Percentiles rank a stretch among this genome's conserved stretches.
Evolutionary conservation across 140 eudicot genomes (phyloP).

Genomic region (Ambrosia hybrid): DNA sequence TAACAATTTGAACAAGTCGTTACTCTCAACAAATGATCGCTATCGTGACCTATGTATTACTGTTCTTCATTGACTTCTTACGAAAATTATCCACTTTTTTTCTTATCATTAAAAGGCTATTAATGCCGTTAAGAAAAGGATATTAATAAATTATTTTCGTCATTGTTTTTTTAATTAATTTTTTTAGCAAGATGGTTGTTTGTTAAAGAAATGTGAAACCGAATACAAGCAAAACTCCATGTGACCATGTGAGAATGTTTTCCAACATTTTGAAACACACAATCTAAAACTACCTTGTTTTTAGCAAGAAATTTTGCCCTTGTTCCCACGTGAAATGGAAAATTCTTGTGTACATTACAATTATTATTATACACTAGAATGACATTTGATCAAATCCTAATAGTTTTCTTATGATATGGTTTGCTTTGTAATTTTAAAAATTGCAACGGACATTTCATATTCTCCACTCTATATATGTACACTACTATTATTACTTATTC

Average conservation of each 20-base stretch:
- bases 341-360: background rate
- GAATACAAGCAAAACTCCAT: conserved; percentile 16
- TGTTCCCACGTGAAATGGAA: conserved; percentile 23
- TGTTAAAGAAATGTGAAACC: conserved; percentile 13
- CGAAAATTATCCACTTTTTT: background rate
- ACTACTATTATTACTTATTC: no score
- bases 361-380: no score
- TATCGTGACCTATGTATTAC: no score
- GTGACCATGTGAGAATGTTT: conserved; percentile 34
- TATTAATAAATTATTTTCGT: background rate
- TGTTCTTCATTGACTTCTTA: background rate
- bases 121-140: no score
- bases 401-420: no score
- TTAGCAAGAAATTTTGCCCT: conserved; percentile 18
- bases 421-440: no score
- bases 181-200: conserved; percentile 2
- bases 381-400: no score
- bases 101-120: background rate
- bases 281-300: conserved; percentile 23
- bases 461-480: no score
- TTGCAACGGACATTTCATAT: no score
- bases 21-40: no score
- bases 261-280: conserved; percentile 18
- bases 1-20: no score
- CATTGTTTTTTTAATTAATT: background rate